Base-by-base conservation (phyloP, 164 flowering plant species). In the Vitis riparia region DNA sequence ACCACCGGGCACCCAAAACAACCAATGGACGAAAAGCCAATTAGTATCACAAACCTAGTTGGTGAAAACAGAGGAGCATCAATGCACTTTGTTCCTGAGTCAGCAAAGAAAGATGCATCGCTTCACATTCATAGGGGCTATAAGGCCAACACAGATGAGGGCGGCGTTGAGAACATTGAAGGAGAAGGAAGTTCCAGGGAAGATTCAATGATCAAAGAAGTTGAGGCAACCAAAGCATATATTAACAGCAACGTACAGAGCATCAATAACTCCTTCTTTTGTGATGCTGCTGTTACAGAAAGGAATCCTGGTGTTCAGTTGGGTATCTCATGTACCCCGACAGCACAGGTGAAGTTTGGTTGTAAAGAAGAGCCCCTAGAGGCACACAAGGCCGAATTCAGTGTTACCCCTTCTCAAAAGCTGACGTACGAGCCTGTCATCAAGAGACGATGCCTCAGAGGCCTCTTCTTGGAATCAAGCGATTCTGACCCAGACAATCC, bases 31-130 rank as follows among this genome's bases (percentile, higher is more conserved):
- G 89, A 78, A 37, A 71, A 44, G 12, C 70, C 81, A 49, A 73
- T 74, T 0, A 79, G 76, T 29, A 78, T 91, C 11, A 69, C 86
- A 23, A 92, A 94, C 48, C 73, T 91, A 7, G 81, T 87, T 15
- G 99, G 97, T n/a, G 96, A 91, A 70, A 94, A 90, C 69, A 88
- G 49, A 79, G 98, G 97, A 73, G 91, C 99, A 60, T 58, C 70
- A 13, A 87, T 91, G 92, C 81, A 82, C 11, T 29, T 88, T n/a
- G 79, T 83, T 53, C 62, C 76, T 3, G 85, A 82, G 44, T 37
- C 81, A 16, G 66, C 67, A 0, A 78, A 70, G 64, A 80, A 62
- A 69, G 96, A 85, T 62, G 72, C 59, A 4, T 58, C 83, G 2
- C 69, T 87, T 48, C 90, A 75, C 71, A 91, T 89, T 68, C 81